Evolutionary conservation across 1,139 yeast species (phyloP).

Genomic region (Kluyveromyces marxianus): DNA sequence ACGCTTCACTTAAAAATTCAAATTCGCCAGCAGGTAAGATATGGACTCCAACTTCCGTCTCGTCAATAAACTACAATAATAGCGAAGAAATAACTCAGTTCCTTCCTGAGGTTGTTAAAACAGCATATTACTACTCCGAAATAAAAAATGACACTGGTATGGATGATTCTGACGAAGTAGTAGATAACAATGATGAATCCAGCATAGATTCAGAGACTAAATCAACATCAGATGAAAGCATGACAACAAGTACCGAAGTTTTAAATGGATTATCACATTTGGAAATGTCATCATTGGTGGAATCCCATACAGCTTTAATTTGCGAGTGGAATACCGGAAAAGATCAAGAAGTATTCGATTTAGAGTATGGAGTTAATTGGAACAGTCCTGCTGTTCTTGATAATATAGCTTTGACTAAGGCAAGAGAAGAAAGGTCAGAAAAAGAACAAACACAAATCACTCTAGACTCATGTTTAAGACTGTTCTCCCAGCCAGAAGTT

Average conservation of each 20-base stretch:
- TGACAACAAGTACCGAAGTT: neutral
- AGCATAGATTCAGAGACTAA: neutral
- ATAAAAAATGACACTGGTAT: neutral
- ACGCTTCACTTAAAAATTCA: neutral
- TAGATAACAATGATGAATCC: neutral
- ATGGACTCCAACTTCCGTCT: conserved; percentile 2
- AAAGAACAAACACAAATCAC: conserved; percentile 45
- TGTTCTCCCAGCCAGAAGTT: conserved; percentile 77
- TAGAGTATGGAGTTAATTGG: conserved; percentile 46
- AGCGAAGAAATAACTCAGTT: neutral
- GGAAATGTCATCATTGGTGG: conserved; percentile 16
- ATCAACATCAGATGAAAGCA: neutral
- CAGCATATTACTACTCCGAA: conserved; percentile 19
- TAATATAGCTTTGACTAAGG: conserved; percentile 47
- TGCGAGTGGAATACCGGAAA: conserved; percentile 61
- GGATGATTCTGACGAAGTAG: neutral
- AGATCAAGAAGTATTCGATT: conserved; percentile 46
- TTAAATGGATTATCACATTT: neutral
- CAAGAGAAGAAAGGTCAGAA: conserved; percentile 34
- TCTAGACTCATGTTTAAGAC: conserved; percentile 64
- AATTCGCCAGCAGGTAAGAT: neutral
- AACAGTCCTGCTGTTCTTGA: conserved; percentile 41
- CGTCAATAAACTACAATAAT: neutral
- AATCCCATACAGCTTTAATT: conserved; percentile 45
- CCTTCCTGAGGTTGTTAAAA: conserved; percentile 11